Percentiles rank a stretch among this genome's conserved stretches.
Conservation (phyloP, 2,329 filamentous ascomycete genomes). For the Scedosporium dehoogii region DNA sequence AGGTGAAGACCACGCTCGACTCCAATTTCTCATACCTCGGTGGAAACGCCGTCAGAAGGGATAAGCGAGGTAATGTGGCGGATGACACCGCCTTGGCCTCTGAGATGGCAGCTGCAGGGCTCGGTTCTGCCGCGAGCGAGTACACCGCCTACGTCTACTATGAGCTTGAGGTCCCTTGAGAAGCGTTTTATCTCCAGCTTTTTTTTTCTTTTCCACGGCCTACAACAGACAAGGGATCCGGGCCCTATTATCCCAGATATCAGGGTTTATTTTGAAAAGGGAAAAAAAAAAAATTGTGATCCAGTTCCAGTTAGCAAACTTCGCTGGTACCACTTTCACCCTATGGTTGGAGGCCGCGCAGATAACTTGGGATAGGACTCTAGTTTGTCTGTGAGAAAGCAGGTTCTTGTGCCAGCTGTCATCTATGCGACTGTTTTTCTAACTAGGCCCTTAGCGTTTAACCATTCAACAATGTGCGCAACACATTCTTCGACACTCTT, state of each 20-base stretch:
- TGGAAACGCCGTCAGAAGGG: conserved; percentile 84
- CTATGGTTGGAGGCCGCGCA: neutral
- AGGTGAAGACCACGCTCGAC: conserved; percentile 71
- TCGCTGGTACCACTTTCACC: neutral
- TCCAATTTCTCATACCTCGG: conserved; percentile 81
- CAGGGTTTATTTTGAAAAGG: too few relatives aligned
- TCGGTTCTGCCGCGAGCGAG: conserved; percentile 62
- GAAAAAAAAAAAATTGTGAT: neutral
- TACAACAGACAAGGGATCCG: neutral
- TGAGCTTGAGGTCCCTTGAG: conserved; percentile 66
- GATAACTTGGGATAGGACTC: neutral
- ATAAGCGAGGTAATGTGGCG: conserved; percentile 85
- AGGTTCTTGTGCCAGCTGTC: neutral
- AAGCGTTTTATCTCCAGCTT: neutral
- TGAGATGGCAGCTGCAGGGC: conserved; percentile 71
- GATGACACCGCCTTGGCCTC: conserved; percentile 72
- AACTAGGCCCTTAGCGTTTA: conserved; percentile 49
- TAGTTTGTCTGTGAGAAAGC: neutral
- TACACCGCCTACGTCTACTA: conserved; percentile 98
- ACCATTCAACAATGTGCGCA: conserved; percentile 69
- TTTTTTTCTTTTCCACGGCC: neutral
- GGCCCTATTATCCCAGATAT: too few relatives aligned
- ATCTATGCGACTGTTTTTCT: neutral
- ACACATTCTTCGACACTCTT: conserved; percentile 84
- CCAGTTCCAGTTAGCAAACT: neutral